phyloP scores from a whole-genome alignment of 2,329 filamentous ascomycete genomes.

The Paecilomyces dactylethromorphus region DNA sequence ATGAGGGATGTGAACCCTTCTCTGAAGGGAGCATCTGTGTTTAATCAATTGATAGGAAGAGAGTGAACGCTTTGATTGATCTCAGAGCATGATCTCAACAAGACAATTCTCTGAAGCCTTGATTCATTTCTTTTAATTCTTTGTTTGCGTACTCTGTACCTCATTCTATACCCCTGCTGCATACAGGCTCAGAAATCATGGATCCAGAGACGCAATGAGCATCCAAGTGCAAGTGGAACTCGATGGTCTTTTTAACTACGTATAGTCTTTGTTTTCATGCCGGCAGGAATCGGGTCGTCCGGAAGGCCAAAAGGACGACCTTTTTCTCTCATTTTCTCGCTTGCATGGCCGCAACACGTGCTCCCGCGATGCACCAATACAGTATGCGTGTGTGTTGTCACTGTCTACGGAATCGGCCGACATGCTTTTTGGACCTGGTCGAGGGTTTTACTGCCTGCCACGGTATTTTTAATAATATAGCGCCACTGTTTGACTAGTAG shows the following conservation, averaged over 20 bases:
- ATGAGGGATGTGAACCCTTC: slow-evolving; percentile 33
- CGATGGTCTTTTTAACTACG: background rate
- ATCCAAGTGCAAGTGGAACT: background rate
- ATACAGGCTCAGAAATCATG: background rate
- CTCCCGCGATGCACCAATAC: too few relatives aligned
- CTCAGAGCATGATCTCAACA: slow-evolving; percentile 33
- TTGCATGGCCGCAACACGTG: too few relatives aligned
- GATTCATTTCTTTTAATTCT: background rate
- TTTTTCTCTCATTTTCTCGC: too few relatives aligned
- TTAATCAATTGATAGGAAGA: slow-evolving; percentile 42
- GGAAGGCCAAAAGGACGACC: too few relatives aligned
- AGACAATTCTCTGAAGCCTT: slow-evolving; percentile 37
- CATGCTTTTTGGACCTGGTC: background rate
- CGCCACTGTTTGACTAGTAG: background rate
- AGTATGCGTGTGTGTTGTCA: background rate
- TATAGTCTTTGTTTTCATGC: too few relatives aligned
- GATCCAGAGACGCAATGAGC: background rate
- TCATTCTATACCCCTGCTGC: background rate
- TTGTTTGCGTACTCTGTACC: background rate
- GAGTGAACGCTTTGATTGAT: slow-evolving; percentile 32
- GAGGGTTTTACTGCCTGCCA: background rate
- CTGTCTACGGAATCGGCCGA: too few relatives aligned
- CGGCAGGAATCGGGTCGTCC: too few relatives aligned
- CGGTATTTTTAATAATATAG: background rate
- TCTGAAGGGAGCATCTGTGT: slow-evolving; percentile 13